Conservation (phyloP, 331 rosid species). For the Prunus yedoensis region DNA sequence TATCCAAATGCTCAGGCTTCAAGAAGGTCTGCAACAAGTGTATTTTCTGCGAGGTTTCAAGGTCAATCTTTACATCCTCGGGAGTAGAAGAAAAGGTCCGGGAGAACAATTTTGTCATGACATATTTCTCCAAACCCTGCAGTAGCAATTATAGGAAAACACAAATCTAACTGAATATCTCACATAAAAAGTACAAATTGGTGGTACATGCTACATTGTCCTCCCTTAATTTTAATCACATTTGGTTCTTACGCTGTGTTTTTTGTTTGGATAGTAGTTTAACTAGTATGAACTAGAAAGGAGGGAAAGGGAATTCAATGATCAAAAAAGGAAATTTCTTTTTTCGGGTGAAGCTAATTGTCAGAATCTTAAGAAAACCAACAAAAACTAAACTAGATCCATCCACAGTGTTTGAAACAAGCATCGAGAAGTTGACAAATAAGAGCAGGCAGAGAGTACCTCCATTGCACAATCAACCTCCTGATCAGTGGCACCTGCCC, state of each 20-base stretch:
- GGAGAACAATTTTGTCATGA: constrained; percentile 72
- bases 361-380: background rate
- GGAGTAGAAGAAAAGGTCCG: constrained; percentile 51
- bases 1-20: constrained; percentile 75
- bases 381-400: background rate
- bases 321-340: no score
- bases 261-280: no score
- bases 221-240: background rate
- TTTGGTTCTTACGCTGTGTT: no score
- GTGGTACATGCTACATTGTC: background rate
- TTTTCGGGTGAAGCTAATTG: background rate
- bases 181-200: background rate
- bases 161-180: constrained; percentile 2
- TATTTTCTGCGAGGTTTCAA: constrained; percentile 50
- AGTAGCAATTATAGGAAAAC: background rate
- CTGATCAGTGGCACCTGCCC: constrained; percentile 59
- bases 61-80: constrained; percentile 54
- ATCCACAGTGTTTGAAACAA: background rate
- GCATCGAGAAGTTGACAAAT: background rate
- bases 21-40: constrained; percentile 55
- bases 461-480: constrained; percentile 70
- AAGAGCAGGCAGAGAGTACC: constrained; percentile 21
- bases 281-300: no score
- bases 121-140: constrained; percentile 77
- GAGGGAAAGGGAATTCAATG: no score